A percentile compares a stretch with the other conserved stretches of the same genome.
Evolutionary conservation across 129 eudicot species (phyloP).

Genomic region (Centrapalus pauciflorus): DNA sequence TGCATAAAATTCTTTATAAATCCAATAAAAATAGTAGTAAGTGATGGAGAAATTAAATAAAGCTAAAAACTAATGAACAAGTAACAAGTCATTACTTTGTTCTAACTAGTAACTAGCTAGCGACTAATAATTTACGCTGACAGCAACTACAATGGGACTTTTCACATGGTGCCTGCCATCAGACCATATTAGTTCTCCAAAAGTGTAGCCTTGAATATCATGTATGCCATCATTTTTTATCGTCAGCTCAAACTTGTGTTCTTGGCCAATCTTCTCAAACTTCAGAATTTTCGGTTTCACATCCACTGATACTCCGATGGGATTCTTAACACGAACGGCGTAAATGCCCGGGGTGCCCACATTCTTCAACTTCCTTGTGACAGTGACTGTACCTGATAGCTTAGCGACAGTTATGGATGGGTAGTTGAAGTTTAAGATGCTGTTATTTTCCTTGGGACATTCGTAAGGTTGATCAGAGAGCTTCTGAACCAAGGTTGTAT

Average conservation of each 20-base stretch:
- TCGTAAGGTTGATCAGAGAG: constrained; percentile 30
- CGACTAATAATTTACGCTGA: background rate
- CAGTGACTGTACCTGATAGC: constrained; percentile 25
- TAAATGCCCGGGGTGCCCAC: constrained; percentile 71
- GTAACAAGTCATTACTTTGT: constrained; percentile 21
- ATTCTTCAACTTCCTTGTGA: constrained; percentile 61
- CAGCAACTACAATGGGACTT: constrained; percentile 60
- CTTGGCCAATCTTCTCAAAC: constrained; percentile 42
- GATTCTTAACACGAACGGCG: constrained; percentile 32
- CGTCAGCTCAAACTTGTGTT: constrained; percentile 39
- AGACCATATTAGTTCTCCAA: constrained; percentile 68
- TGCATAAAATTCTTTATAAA: background rate
- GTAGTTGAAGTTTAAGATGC: constrained; percentile 47
- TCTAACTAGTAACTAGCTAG: background rate
- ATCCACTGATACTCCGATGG: constrained; percentile 38
- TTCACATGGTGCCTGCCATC: constrained; percentile 65
- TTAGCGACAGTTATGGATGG: constrained; percentile 68
- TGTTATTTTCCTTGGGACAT: constrained; percentile 35
- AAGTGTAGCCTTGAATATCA: constrained; percentile 20
- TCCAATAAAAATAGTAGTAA: background rate
- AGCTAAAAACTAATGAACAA: constrained; percentile 4
- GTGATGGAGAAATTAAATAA: background rate
- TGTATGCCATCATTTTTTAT: constrained; percentile 17
- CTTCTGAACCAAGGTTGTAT: constrained; percentile 20
- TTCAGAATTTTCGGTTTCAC: constrained; percentile 41